A percentile compares a stretch with the other conserved stretches of the same genome.
Conservation (phyloP, 345 rosid genomes). For the Sapria himalayana region DNA sequence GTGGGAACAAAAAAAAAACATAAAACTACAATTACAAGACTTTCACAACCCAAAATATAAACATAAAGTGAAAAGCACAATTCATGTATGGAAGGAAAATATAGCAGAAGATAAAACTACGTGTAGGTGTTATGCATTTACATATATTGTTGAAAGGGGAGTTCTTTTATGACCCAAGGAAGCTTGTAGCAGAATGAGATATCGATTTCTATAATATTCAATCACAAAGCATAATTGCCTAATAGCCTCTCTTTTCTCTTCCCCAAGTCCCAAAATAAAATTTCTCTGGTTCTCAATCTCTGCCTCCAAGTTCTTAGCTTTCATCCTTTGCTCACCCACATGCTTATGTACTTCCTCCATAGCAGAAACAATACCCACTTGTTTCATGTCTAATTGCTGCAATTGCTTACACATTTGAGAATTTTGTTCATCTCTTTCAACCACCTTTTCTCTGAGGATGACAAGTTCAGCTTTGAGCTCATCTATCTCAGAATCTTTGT, state of each 20-base stretch:
- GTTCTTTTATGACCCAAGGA: conserved; percentile 9
- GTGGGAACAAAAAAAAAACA: too few relatives aligned
- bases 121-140: not conserved
- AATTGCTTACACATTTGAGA: conserved; percentile 26
- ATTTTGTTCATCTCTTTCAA: conserved; percentile 20
- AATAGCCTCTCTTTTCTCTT: conserved; percentile 16
- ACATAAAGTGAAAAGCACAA: too few relatives aligned
- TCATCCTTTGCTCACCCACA: conserved; percentile 16
- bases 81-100: too few relatives aligned
- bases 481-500: conserved; percentile 17
- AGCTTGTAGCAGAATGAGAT: conserved; percentile 8
- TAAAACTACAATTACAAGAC: too few relatives aligned
- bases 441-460: conserved; percentile 23
- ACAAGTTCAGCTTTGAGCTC: conserved; percentile 16
- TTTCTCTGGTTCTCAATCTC: conserved; percentile 18
- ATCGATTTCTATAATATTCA: conserved; percentile 13
- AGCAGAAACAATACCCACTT: conserved; percentile 15
- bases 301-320: conserved; percentile 24
- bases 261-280: conserved; percentile 9
- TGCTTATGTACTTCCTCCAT: conserved; percentile 15
- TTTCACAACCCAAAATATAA: too few relatives aligned
- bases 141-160: conserved; percentile 11
- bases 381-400: conserved; percentile 13
- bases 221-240: conserved; percentile 15
- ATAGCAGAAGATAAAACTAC: too few relatives aligned